Conservation (phyloP, 305 asterid genomes). For the Vinca major region DNA sequence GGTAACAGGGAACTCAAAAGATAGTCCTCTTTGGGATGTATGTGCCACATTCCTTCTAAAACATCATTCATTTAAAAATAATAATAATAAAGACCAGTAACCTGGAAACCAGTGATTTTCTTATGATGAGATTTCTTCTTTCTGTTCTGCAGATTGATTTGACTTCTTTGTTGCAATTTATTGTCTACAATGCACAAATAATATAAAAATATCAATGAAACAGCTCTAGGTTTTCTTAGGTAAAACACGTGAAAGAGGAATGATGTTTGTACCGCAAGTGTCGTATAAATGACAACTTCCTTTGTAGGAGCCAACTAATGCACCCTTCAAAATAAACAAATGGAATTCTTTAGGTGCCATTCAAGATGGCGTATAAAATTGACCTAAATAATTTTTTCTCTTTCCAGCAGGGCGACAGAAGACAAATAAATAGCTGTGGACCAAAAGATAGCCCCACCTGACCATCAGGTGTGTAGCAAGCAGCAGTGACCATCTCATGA, state of each 20-base stretch:
- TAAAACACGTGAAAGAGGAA: conserved; percentile 4
- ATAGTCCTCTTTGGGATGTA: background rate
- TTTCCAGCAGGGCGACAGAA: conserved; percentile 2
- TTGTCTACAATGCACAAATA: conserved; percentile 38
- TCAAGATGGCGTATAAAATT: conserved; percentile 4
- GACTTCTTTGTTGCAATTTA: conserved; percentile 58
- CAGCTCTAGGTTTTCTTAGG: background rate
- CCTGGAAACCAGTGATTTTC: conserved; percentile 79
- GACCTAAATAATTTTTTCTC: background rate
- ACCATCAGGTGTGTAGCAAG: conserved; percentile 98
- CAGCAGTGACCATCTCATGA: conserved; percentile 99
- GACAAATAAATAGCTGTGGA: too few relatives aligned
- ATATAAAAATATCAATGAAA: background rate
- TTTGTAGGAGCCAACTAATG: conserved; percentile 91
- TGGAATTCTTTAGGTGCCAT: conserved; percentile 12
- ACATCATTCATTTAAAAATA: background rate
- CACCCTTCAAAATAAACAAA: conserved; percentile 52
- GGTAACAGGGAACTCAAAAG: background rate
- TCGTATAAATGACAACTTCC: conserved; percentile 82
- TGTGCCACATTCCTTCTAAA: background rate
- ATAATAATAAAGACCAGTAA: background rate
- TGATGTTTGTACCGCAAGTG: conserved; percentile 48
- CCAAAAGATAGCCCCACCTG: conserved; percentile 47
- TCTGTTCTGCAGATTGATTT: conserved; percentile 72
- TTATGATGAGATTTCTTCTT: conserved; percentile 69